Percentiles rank a stretch among this genome's conserved stretches.
These are phyloP conservation scores for Diaporthe humulicola DNA, from an alignment of 2,329 filamentous ascomycete genomes.

Conservation along the genomic window DNA sequence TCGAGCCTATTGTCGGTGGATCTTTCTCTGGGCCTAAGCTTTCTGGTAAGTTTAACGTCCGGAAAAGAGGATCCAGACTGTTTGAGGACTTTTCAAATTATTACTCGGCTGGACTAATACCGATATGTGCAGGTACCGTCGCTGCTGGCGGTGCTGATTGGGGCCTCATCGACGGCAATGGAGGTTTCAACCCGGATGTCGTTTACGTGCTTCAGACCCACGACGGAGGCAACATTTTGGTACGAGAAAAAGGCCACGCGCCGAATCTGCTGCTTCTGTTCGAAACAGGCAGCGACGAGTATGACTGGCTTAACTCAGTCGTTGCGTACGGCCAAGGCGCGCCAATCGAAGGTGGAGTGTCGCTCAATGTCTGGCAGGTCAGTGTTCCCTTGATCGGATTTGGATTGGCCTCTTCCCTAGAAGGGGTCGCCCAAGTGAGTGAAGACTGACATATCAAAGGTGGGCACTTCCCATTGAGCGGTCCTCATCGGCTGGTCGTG, in stretches of 20 bases:
- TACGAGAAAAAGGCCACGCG: constrained; percentile 52
- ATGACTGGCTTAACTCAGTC: constrained; percentile 54
- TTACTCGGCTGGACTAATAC: not conserved
- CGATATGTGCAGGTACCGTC: constrained; percentile 44
- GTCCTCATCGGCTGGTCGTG: not conserved
- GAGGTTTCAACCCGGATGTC: constrained; percentile 54
- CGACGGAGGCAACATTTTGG: constrained; percentile 54
- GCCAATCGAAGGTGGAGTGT: constrained; percentile 31
- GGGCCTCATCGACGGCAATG: constrained; percentile 52
- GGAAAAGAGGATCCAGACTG: not conserved
- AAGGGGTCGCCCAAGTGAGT: not conserved
- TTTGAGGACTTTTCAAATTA: not conserved
- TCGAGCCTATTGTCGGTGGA: constrained; percentile 53
- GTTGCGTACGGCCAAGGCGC: constrained; percentile 44
- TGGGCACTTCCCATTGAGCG: not conserved
- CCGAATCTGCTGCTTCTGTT: constrained; percentile 53
- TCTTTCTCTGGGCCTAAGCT: constrained; percentile 52
- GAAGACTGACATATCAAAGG: not conserved
- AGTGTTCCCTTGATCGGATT: not conserved
- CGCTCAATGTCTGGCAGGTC: constrained; percentile 46
- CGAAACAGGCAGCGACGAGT: constrained; percentile 51
- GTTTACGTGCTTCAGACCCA: constrained; percentile 54
- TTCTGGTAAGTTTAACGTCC: constrained; percentile 39
- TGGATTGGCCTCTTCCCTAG: not conserved
- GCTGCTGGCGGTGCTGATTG: constrained; percentile 51